Evolutionary conservation across 78 protist species (phyloP).

Genomic region (Pelomyxa schiedti): DNA sequence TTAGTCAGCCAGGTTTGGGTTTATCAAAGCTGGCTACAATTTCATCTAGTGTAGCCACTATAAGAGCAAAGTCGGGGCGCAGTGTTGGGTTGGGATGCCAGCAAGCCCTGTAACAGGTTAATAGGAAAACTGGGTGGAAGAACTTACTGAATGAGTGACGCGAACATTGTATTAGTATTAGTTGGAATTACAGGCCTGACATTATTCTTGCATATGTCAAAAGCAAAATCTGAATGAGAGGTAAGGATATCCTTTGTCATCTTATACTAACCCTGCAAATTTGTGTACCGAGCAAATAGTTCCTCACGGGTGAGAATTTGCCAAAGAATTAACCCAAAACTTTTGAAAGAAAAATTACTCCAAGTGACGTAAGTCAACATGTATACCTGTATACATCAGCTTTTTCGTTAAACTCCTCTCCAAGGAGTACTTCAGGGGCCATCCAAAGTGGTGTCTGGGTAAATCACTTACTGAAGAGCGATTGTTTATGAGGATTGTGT

Average conservation of each 20-base stretch:
- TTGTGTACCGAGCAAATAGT: constrained; percentile 46
- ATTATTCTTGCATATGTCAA: constrained; percentile 41
- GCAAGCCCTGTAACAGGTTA: constrained; percentile 5
- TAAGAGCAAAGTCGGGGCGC: constrained; percentile 33
- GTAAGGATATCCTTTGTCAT: no score
- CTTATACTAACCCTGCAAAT: constrained; percentile 9
- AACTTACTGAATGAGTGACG: background rate
- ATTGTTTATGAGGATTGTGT: background rate
- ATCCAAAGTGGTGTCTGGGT: constrained; percentile 52
- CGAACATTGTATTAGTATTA: background rate
- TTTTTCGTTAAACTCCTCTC: constrained; percentile 46
- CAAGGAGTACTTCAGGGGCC: constrained; percentile 60
- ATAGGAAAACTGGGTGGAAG: background rate
- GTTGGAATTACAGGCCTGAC: constrained; percentile 49
- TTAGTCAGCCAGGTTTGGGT: constrained; percentile 31
- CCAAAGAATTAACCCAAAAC: constrained; percentile 28
- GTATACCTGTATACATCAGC: constrained; percentile 62
- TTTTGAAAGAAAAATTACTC: no score
- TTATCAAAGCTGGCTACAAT: constrained; percentile 46
- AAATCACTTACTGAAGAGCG: background rate
- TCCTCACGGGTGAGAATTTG: constrained; percentile 53
- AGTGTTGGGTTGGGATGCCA: constrained; percentile 37
- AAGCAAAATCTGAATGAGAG: no score
- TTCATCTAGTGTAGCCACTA: constrained; percentile 29
- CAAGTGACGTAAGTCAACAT: no score